phyloP scores from a whole-genome alignment of 2,329 filamentous ascomycete species.

The Lachnellula occidentalis region DNA sequence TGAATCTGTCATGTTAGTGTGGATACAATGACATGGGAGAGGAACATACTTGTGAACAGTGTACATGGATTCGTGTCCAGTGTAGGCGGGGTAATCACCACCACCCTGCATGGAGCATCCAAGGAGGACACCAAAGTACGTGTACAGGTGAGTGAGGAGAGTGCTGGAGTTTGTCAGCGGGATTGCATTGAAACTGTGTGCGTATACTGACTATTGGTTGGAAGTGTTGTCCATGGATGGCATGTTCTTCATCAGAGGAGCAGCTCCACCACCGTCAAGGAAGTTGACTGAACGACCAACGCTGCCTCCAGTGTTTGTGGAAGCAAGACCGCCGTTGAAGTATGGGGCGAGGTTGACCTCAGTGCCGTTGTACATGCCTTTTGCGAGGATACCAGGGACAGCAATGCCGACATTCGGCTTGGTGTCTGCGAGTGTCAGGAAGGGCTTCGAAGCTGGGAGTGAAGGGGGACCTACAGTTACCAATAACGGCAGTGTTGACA shows the following conservation, averaged over 20 bases:
- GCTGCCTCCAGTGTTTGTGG: conserved; percentile 45
- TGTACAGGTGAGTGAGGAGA: conserved; percentile 56
- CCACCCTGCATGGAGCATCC: conserved; percentile 48
- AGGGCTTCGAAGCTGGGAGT: background rate
- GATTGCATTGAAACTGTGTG: background rate
- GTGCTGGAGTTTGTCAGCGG: conserved; percentile 25
- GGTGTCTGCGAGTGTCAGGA: conserved; percentile 37
- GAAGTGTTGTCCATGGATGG: conserved; percentile 45
- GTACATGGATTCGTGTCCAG: conserved; percentile 42
- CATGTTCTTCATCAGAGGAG: conserved; percentile 49
- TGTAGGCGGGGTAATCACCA: conserved; percentile 45
- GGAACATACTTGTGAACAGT: conserved; percentile 42
- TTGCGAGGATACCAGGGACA: conserved; percentile 53
- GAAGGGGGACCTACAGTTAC: conserved; percentile 43
- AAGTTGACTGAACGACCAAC: conserved; percentile 50
- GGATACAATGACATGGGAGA: background rate
- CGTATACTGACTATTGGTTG: conserved; percentile 47
- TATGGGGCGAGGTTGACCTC: conserved; percentile 54
- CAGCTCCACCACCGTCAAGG: conserved; percentile 53
- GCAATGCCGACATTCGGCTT: conserved; percentile 45
- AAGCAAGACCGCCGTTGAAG: conserved; percentile 50
- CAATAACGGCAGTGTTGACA: conserved; percentile 59
- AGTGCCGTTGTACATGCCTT: conserved; percentile 43
- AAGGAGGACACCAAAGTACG: conserved; percentile 55
- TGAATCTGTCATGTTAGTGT: conserved; percentile 37